A percentile compares a stretch with the other conserved stretches of the same genome.
phyloP scores from a whole-genome alignment of 495 filamentous ascomycete species.

The Hypomontagnella submonticulosa region DNA sequence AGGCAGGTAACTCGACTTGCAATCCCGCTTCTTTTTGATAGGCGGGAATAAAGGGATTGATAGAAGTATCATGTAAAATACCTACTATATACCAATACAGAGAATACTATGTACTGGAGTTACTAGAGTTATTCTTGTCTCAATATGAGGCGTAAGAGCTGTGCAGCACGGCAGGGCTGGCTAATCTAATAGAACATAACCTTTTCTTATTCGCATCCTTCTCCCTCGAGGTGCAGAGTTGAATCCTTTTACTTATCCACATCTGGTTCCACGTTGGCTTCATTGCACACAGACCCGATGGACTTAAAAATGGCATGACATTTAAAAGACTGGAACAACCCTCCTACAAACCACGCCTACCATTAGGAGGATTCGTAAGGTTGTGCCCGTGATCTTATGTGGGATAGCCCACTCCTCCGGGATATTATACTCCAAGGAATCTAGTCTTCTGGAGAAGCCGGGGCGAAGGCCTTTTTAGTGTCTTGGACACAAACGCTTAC shows the following conservation, averaged over 20 bases:
- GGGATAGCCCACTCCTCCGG: constrained; percentile 14
- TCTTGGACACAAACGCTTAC: no score
- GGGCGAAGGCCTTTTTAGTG: neutral
- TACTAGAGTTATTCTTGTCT: constrained; percentile 3
- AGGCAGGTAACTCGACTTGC: no score
- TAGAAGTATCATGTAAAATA: neutral
- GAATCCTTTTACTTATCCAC: constrained; percentile 27
- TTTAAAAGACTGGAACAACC: constrained; percentile 18
- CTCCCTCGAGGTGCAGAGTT: constrained; percentile 30
- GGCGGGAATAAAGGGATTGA: neutral
- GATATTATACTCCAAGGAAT: constrained; percentile 10
- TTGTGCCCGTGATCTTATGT: constrained; percentile 18
- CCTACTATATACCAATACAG: neutral
- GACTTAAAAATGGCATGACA: constrained; percentile 21
- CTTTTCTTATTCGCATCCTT: constrained; percentile 29
- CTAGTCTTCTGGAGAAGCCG: neutral
- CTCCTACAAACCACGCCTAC: constrained; percentile 20
- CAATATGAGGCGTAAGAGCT: constrained; percentile 23
- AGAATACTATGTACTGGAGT: no score
- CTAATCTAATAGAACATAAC: constrained; percentile 18
- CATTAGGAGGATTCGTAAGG: constrained; percentile 20
- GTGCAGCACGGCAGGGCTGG: neutral
- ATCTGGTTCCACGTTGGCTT: constrained; percentile 20
- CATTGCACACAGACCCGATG: constrained; percentile 16
- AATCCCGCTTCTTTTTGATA: neutral